These are phyloP conservation scores for Erodium maritimum DNA, from an alignment of 345 rosid species.

Conservation along the genomic window DNA sequence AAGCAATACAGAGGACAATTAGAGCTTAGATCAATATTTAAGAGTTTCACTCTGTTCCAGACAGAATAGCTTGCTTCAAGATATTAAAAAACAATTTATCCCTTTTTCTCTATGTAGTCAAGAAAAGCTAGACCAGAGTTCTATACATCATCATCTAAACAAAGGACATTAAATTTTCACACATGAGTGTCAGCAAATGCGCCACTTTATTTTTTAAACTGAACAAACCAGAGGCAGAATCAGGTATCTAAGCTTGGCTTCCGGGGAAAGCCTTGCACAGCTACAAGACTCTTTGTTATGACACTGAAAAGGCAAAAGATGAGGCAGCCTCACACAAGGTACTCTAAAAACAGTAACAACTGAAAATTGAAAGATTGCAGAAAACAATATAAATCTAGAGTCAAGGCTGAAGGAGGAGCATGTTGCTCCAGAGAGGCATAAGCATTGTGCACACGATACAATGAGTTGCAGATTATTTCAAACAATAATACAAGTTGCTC, in stretches of 20 bases:
- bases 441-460: neutral
- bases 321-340: neutral
- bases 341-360: too few species aligned
- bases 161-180: neutral
- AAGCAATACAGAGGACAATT: too few species aligned
- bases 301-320: neutral
- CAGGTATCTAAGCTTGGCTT: neutral
- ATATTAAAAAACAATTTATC: too few species aligned
- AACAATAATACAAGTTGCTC: neutral
- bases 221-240: neutral
- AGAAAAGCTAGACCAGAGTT: neutral
- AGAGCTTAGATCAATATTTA: too few species aligned
- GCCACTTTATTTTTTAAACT: neutral
- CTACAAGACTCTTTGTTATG: too few species aligned
- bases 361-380: neutral
- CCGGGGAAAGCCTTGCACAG: too few species aligned
- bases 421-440: neutral
- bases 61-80: neutral
- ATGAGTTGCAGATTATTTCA: neutral
- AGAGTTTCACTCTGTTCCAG: too few species aligned
- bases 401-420: neutral
- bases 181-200: neutral
- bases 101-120: neutral
- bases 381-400: neutral
- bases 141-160: neutral